phyloP scores from a whole-genome alignment of 495 filamentous ascomycete genomes.

The Aspergillus kassunensis region DNA sequence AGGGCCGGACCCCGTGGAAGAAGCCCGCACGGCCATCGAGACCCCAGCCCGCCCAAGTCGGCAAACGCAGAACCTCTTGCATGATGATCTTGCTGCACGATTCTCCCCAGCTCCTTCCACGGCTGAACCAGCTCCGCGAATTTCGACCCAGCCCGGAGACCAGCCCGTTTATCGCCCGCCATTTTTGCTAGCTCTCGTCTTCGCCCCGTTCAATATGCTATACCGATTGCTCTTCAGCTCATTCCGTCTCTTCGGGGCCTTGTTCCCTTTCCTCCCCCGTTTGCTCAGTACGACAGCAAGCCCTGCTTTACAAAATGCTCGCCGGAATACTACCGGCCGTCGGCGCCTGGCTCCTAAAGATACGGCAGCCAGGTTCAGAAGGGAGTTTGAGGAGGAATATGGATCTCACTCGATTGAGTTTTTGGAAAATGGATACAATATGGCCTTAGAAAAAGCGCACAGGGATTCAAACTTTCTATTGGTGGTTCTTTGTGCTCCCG shows the following conservation, averaged over 20 bases:
- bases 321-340: slow-evolving; percentile 63
- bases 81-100: slow-evolving; percentile 59
- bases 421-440: slow-evolving; percentile 82
- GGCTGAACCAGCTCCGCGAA: slow-evolving; percentile 63
- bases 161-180: slow-evolving; percentile 64
- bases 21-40: slow-evolving; percentile 61
- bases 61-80: slow-evolving; percentile 48
- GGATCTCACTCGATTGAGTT: slow-evolving; percentile 65
- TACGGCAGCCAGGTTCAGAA: slow-evolving; percentile 79
- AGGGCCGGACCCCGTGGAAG: slow-evolving; percentile 73
- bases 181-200: slow-evolving; percentile 68
- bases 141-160: slow-evolving; percentile 68
- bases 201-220: slow-evolving; percentile 76
- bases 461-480: slow-evolving; percentile 85
- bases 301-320: slow-evolving; percentile 46
- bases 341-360: slow-evolving; percentile 75
- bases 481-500: slow-evolving; percentile 79
- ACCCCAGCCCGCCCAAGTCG: slow-evolving; percentile 52
- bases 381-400: slow-evolving; percentile 93
- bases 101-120: slow-evolving; percentile 28
- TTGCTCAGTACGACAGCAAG: slow-evolving; percentile 51
- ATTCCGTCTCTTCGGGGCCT: slow-evolving; percentile 60
- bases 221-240: slow-evolving; percentile 63
- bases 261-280: slow-evolving; percentile 83
- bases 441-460: slow-evolving; percentile 83